These are phyloP conservation scores for Ascochyta rabiei DNA, from an alignment of 2,329 filamentous ascomycete species.

Conservation along the genomic window DNA sequence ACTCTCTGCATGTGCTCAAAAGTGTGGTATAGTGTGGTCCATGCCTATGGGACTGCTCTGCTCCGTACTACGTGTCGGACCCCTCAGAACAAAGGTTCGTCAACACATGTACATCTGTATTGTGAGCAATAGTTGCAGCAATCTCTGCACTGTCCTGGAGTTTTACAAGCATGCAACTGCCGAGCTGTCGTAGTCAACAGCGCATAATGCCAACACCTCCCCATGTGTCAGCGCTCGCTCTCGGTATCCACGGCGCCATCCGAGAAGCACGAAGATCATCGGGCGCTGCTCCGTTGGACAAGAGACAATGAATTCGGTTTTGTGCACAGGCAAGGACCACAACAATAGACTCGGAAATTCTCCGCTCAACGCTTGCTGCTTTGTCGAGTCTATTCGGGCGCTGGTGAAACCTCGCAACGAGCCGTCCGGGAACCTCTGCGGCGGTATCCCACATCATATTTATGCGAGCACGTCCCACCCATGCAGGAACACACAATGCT, in stretches of 20 bases:
- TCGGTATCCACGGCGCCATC: conserved; percentile 6
- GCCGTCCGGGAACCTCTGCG: not conserved
- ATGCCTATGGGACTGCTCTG: not conserved
- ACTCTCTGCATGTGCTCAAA: not conserved
- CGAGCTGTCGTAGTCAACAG: not conserved
- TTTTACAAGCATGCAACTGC: not conserved
- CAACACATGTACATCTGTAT: not conserved
- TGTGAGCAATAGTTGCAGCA: not conserved
- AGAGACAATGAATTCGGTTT: not conserved
- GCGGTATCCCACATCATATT: not conserved
- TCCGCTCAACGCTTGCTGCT: not conserved
- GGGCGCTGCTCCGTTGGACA: conserved; percentile 2
- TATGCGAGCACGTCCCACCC: not conserved
- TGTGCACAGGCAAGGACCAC: not conserved
- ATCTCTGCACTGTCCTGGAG: not conserved
- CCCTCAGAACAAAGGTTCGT: not conserved
- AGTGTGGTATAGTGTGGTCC: too few species aligned
- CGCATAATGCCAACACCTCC: conserved; percentile 5
- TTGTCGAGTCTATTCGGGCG: not conserved
- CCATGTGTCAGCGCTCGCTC: not conserved
- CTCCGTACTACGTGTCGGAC: not conserved
- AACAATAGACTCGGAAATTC: not conserved
- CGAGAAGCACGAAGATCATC: conserved; percentile 8
- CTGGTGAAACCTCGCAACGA: not conserved
- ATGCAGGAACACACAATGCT: not conserved